Evolutionary conservation across 1,139 yeast species (phyloP).

Genomic region (Nakaseomyces kungkrabaensis): DNA sequence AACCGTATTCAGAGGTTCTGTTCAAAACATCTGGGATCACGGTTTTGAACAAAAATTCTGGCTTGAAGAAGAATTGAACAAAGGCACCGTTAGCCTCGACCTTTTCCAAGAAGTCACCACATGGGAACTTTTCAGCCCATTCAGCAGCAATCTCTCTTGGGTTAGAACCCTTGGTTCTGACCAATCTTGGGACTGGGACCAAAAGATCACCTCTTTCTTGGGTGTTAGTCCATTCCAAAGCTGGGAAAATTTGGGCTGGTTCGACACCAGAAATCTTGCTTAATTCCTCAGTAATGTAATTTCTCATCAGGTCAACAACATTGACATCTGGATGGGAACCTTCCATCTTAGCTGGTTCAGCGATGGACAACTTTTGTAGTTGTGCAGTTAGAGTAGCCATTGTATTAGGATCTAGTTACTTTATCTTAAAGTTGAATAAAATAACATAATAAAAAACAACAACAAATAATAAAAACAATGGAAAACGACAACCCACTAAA

Average conservation of each 20-base stretch:
- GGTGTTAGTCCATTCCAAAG: slow-evolving; percentile 80
- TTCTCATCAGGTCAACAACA: slow-evolving; percentile 41
- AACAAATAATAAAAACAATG: neutral
- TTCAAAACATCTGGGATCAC: slow-evolving; percentile 64
- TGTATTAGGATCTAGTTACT: neutral
- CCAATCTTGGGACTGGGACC: slow-evolving; percentile 82
- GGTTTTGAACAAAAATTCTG: slow-evolving; percentile 52
- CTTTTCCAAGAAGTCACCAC: slow-evolving; percentile 55
- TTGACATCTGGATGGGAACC: slow-evolving; percentile 25
- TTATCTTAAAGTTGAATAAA: neutral
- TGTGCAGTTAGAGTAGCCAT: slow-evolving; percentile 10
- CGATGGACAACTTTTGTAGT: slow-evolving; percentile 16
- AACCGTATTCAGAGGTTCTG: slow-evolving; percentile 57
- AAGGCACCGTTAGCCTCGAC: slow-evolving; percentile 86
- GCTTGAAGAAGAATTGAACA: slow-evolving; percentile 76
- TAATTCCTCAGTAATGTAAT: slow-evolving; percentile 75
- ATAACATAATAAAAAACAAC: neutral
- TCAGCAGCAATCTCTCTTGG: slow-evolving; percentile 78
- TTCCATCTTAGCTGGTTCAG: slow-evolving; percentile 14
- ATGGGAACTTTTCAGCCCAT: slow-evolving; percentile 64
- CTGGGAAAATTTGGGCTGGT: slow-evolving; percentile 59
- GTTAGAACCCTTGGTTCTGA: slow-evolving; percentile 71
- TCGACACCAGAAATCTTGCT: slow-evolving; percentile 66
- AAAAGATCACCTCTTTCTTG: slow-evolving; percentile 88
- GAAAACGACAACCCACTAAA: no score